phyloP scores from a whole-genome alignment of 2,329 filamentous ascomycete genomes.

The Ophiostoma fasciatum region DNA sequence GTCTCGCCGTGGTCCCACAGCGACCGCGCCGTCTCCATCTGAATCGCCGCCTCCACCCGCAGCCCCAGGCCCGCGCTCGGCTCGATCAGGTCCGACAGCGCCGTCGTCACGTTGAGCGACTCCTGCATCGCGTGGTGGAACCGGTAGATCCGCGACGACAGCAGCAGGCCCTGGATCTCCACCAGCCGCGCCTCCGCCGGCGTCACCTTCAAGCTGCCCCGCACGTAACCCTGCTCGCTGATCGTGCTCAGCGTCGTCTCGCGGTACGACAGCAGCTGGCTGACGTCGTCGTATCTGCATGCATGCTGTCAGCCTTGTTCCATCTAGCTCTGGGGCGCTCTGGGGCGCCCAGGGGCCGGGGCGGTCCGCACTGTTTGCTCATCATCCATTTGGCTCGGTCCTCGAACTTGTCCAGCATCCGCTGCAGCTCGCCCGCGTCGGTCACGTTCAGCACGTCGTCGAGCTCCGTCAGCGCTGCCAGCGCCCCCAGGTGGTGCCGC shows the following conservation, averaged over 20 bases:
- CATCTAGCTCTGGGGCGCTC: too few species aligned
- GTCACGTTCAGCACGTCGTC: conserved; percentile 57
- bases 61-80: conserved; percentile 58
- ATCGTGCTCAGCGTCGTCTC: conserved; percentile 72
- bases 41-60: conserved; percentile 60
- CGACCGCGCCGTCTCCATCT: conserved; percentile 74
- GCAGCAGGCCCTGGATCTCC: conserved; percentile 63
- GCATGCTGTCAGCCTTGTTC: too few species aligned
- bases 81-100: conserved; percentile 61
- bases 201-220: conserved; percentile 44
- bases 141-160: conserved; percentile 60
- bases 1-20: conserved; percentile 92
- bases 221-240: conserved; percentile 51
- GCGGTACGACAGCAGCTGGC: conserved; percentile 66
- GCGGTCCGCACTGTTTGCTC: conserved; percentile 26
- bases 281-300: conserved; percentile 53
- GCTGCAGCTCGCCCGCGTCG: conserved; percentile 43
- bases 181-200: conserved; percentile 49
- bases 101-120: conserved; percentile 71
- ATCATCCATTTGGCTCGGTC: conserved; percentile 64
- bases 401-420: conserved; percentile 48
- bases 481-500: conserved; percentile 40
- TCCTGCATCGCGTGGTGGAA: conserved; percentile 74
- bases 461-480: conserved; percentile 67
- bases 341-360: too few species aligned